Percentiles rank a stretch among this genome's conserved stretches.
These are phyloP conservation scores for Hypoxylon sp. DNA, from an alignment of 2,329 filamentous ascomycete genomes.

Conservation along the genomic window DNA sequence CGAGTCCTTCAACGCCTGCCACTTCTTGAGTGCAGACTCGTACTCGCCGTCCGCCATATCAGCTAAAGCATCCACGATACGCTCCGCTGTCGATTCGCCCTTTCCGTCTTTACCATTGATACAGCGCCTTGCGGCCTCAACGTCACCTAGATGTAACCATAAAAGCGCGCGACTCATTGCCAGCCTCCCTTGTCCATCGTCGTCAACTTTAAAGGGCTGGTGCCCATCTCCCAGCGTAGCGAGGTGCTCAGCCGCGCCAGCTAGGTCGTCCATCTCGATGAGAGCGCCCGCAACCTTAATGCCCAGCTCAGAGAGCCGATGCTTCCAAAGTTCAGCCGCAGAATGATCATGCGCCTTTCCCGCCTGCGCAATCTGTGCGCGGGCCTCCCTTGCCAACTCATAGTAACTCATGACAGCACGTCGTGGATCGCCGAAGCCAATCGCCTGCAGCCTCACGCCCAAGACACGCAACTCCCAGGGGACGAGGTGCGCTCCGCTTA, in stretches of 20 bases:
- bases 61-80: constrained; percentile 75
- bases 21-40: constrained; percentile 70
- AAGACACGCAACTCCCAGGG: constrained; percentile 91
- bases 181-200: constrained; percentile 57
- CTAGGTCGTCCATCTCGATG: constrained; percentile 88
- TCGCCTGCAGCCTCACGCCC: constrained; percentile 83
- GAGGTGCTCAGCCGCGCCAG: constrained; percentile 82
- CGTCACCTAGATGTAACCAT: constrained; percentile 83
- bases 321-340: constrained; percentile 76
- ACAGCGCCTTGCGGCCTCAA: constrained; percentile 73
- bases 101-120: constrained; percentile 58
- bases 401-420: constrained; percentile 92
- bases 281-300: constrained; percentile 74
- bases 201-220: constrained; percentile 51
- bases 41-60: constrained; percentile 85
- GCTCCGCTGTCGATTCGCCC: constrained; percentile 55
- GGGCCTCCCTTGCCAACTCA: constrained; percentile 84
- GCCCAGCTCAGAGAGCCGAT: constrained; percentile 80
- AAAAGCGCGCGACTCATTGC: constrained; percentile 72
- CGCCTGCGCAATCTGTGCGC: constrained; percentile 68
- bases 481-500: constrained; percentile 73
- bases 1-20: constrained; percentile 66
- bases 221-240: constrained; percentile 63
- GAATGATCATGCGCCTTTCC: constrained; percentile 62
- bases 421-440: constrained; percentile 87